Evolutionary conservation across 768 basidiomycete genomes (phyloP).

Genomic region (Kwoniella heveanensis): DNA sequence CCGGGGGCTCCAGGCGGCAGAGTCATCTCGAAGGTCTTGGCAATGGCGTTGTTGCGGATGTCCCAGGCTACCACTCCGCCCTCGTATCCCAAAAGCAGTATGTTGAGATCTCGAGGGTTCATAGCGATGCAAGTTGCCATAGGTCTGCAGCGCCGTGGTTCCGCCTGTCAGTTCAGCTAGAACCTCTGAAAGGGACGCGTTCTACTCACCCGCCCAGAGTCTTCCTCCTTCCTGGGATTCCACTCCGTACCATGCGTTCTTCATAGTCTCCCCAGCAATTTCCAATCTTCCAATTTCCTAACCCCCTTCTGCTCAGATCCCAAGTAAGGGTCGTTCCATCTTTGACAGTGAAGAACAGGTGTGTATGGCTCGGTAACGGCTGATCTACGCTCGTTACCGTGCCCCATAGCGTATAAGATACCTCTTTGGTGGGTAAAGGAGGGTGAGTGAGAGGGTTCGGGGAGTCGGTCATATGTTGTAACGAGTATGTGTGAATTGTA

Average conservation of each 20-base stretch:
- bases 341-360: slow-evolving; percentile 62
- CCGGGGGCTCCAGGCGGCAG: slow-evolving; percentile 81
- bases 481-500: slow-evolving; percentile 41
- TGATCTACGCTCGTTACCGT: slow-evolving; percentile 47
- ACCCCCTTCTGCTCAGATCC: slow-evolving; percentile 69
- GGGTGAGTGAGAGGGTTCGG: slow-evolving; percentile 42
- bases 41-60: slow-evolving; percentile 49
- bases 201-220: slow-evolving; percentile 48
- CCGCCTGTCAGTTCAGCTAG: slow-evolving; percentile 1
- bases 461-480: slow-evolving; percentile 40
- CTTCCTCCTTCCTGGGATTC: slow-evolving; percentile 49
- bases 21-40: slow-evolving; percentile 69
- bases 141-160: slow-evolving; percentile 55
- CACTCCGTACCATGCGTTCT: slow-evolving; percentile 61
- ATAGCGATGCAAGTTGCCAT: slow-evolving; percentile 66
- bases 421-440: slow-evolving; percentile 41
- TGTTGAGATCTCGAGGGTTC: slow-evolving; percentile 73
- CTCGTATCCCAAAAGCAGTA: slow-evolving; percentile 73
- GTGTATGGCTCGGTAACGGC: slow-evolving; percentile 45
- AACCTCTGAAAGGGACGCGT: neutral
- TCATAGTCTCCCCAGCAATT: slow-evolving; percentile 77
- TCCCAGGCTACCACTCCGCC: slow-evolving; percentile 59
- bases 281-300: slow-evolving; percentile 69
- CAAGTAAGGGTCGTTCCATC: slow-evolving; percentile 71
- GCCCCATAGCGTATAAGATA: slow-evolving; percentile 41